Percentiles rank a stretch among this genome's conserved stretches.
These are phyloP conservation scores for Arthrinium puccinioides DNA, from an alignment of 2,329 filamentous ascomycete species.

Conservation along the genomic window DNA sequence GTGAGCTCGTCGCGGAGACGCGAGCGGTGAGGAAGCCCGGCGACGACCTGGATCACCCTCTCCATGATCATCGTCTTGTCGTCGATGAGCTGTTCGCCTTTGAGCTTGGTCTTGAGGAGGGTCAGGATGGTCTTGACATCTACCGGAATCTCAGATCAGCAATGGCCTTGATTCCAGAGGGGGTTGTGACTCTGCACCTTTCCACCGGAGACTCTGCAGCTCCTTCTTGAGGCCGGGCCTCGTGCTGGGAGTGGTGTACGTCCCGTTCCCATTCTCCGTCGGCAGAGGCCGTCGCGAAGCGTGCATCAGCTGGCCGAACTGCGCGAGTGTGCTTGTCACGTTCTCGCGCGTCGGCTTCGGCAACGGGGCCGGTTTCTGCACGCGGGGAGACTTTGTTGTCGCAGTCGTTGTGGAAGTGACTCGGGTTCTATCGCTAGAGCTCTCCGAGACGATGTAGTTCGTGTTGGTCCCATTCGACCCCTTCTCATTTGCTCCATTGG, in stretches of 20 bases:
- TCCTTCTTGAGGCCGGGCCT: conserved; percentile 48
- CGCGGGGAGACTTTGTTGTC: conserved; percentile 10
- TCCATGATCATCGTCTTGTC: conserved; percentile 78
- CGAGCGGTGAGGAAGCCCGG: conserved; percentile 55
- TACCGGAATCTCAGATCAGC: conserved; percentile 14
- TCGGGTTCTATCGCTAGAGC: no score
- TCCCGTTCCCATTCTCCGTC: conserved; percentile 55
- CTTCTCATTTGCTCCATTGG: conserved; percentile 6
- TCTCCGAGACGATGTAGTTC: conserved; percentile 7
- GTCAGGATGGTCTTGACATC: conserved; percentile 58
- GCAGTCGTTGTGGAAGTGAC: no score
- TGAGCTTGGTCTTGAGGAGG: conserved; percentile 54
- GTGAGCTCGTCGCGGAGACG: conserved; percentile 56
- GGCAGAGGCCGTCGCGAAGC: conserved; percentile 57
- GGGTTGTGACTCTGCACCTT: conserved; percentile 31
- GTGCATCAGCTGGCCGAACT: conserved; percentile 27
- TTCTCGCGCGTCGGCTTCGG: conserved; percentile 24
- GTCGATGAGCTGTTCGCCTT: conserved; percentile 55
- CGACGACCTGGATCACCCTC: conserved; percentile 61
- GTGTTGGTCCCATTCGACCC: background rate
- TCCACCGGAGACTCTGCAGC: conserved; percentile 44
- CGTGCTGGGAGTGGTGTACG: conserved; percentile 41
- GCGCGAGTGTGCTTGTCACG: conserved; percentile 23
- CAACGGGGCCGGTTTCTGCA: conserved; percentile 11
- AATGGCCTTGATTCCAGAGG: fast-evolving